phyloP scores from a whole-genome alignment of 495 filamentous ascomycete species.

The Aspergillus egyptiacus region DNA sequence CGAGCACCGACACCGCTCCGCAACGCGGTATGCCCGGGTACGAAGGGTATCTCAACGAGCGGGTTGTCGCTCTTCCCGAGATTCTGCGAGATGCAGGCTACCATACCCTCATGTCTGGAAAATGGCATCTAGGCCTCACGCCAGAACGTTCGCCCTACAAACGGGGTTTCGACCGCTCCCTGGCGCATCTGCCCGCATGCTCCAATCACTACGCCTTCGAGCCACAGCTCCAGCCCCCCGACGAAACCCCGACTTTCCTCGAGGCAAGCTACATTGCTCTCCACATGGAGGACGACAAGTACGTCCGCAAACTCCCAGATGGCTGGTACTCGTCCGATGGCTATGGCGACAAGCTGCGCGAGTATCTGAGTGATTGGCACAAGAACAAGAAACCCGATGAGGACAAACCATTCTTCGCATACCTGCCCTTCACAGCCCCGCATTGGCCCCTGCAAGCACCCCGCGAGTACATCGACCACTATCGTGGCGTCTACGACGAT shows the following conservation, averaged over 20 bases:
- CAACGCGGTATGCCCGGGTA: constrained; percentile 57
- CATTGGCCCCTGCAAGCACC: constrained; percentile 59
- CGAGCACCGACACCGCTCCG: constrained; percentile 36
- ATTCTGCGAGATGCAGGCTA: constrained; percentile 57
- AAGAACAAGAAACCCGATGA: constrained; percentile 26
- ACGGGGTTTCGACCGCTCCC: constrained; percentile 42
- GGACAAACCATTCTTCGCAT: constrained; percentile 54
- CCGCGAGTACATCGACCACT: constrained; percentile 45
- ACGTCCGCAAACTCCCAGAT: constrained; percentile 48
- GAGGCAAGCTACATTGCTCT: constrained; percentile 50
- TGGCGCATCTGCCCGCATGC: constrained; percentile 50
- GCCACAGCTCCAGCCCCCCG: constrained; percentile 43
- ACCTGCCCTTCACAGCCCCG: constrained; percentile 54
- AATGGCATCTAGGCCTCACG: constrained; percentile 50
- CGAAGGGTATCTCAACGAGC: constrained; percentile 60
- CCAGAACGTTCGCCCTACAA: constrained; percentile 38
- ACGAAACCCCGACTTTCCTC: constrained; percentile 45
- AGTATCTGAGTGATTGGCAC: constrained; percentile 49
- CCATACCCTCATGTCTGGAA: constrained; percentile 56
- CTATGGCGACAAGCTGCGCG: constrained; percentile 48
- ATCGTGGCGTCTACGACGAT: constrained; percentile 51
- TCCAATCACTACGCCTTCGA: constrained; percentile 59
- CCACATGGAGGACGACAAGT: constrained; percentile 54
- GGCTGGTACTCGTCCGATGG: constrained; percentile 52
- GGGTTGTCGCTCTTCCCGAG: constrained; percentile 57